Evolutionary conservation across 495 filamentous ascomycete genomes (phyloP).

Genomic region (Hapsidospora chrysogenum): DNA sequence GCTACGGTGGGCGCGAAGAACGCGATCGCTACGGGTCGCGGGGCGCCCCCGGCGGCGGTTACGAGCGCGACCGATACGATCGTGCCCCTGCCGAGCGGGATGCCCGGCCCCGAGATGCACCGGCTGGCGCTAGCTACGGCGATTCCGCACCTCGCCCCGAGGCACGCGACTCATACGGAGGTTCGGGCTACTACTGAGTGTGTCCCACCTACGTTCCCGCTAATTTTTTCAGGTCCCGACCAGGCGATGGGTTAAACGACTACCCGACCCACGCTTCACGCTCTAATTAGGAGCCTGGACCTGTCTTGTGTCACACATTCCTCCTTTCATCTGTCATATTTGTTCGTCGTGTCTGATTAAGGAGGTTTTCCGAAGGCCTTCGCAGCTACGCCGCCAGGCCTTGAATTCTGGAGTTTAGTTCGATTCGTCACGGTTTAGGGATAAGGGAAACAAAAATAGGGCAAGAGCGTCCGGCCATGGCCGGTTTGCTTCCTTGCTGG

Average conservation of each 20-base stretch:
- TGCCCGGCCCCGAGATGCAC: conserved; percentile 29
- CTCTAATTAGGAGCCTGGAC: no score
- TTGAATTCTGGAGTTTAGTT: conserved; percentile 1
- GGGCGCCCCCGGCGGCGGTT: conserved; percentile 21
- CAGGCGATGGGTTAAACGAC: conserved; percentile 11
- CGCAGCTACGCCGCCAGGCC: background rate
- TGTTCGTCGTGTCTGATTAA: conserved; percentile 3
- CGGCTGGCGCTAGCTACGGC: conserved; percentile 31
- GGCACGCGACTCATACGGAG: conserved; percentile 41
- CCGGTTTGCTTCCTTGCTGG: conserved; percentile 2
- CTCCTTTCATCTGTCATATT: conserved; percentile 8
- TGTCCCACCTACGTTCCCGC: conserved; percentile 5
- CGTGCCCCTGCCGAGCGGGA: conserved; percentile 28
- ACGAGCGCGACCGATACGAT: conserved; percentile 38
- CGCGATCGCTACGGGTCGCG: conserved; percentile 33
- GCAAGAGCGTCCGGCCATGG: conserved; percentile 2
- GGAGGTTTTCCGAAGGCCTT: background rate
- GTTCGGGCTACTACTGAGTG: conserved; percentile 11
- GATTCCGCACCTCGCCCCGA: conserved; percentile 46
- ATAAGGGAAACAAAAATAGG: conserved; percentile 2
- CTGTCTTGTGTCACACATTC: conserved; percentile 5
- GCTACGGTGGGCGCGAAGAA: conserved; percentile 28
- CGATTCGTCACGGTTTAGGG: conserved; percentile 1
- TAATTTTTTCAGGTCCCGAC: conserved; percentile 5
- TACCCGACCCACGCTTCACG: conserved; percentile 8